These are phyloP conservation scores for Keqinozyma sinolaborantium DNA, from an alignment of 1,139 yeast genomes.

Conservation along the genomic window DNA sequence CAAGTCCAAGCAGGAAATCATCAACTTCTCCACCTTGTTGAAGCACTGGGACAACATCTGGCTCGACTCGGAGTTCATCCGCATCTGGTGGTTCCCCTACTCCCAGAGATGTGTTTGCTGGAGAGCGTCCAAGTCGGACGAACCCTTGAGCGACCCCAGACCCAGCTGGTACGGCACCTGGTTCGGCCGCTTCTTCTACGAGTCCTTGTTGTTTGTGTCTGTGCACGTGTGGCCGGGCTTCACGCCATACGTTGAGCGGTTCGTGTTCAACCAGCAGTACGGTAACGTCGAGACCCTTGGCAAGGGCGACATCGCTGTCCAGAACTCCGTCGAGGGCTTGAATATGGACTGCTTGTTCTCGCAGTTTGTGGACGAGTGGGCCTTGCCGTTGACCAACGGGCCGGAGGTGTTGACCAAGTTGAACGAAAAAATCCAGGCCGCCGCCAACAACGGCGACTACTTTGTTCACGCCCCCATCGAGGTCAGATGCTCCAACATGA, in stretches of 20 bases:
- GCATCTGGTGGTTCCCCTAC: conserved; percentile 99
- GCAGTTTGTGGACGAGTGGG: conserved; percentile 97
- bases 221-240: conserved; percentile 68
- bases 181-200: conserved; percentile 75
- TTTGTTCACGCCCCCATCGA: conserved; percentile 95
- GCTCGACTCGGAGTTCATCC: conserved; percentile 86
- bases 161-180: conserved; percentile 83
- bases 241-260: conserved; percentile 81
- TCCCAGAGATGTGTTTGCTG: conserved; percentile 80
- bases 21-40: conserved; percentile 69
- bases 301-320: conserved; percentile 66
- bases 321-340: conserved; percentile 78
- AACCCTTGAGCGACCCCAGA: conserved; percentile 63
- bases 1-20: conserved; percentile 77
- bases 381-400: conserved; percentile 79
- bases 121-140: conserved; percentile 76
- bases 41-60: conserved; percentile 71
- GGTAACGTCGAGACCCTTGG: conserved; percentile 72
- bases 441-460: conserved; percentile 57
- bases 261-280: conserved; percentile 82
- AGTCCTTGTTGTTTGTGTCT: conserved; percentile 73
- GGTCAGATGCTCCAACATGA: conserved; percentile 88
- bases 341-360: conserved; percentile 95
- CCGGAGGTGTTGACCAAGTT: conserved; percentile 65
- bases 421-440: conserved; percentile 57